Percentiles rank a stretch among this genome's conserved stretches.
Evolutionary conservation across 2,329 filamentous ascomycete species (phyloP).

Genomic region (Corniculantispora saksenae): DNA sequence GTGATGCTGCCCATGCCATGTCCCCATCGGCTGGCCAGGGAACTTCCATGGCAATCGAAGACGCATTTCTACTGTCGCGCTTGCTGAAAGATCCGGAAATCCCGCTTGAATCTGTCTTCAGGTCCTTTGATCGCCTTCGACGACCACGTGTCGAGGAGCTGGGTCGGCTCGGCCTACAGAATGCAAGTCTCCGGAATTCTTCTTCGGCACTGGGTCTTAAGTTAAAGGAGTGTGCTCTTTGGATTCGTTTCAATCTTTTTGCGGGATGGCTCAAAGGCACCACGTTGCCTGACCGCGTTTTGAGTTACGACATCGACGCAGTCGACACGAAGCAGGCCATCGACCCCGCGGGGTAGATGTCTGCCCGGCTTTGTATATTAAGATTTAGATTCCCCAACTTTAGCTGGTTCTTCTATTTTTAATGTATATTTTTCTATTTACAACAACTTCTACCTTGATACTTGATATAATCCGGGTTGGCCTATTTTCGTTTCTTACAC

Average conservation of each 20-base stretch:
- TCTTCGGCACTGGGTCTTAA: not conserved
- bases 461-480: no score
- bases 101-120: not conserved
- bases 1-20: slow-evolving; percentile 58
- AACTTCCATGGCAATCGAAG: not conserved
- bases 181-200: not conserved
- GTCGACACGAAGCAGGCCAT: no score
- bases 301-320: no score
- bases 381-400: no score
- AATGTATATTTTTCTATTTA: no score
- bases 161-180: not conserved
- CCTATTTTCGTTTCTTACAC: no score
- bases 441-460: no score
- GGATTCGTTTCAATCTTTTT: not conserved
- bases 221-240: not conserved
- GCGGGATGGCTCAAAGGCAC: no score
- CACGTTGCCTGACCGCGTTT: no score
- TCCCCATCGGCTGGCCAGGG: slow-evolving; percentile 43
- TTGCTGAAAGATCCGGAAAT: not conserved
- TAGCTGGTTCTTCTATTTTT: no score
- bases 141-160: not conserved
- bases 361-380: no score
- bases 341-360: no score
- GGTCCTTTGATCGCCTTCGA: not conserved
- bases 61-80: not conserved